Conservation (phyloP, 257 asterid genomes). For the Lycium barbarum region DNA sequence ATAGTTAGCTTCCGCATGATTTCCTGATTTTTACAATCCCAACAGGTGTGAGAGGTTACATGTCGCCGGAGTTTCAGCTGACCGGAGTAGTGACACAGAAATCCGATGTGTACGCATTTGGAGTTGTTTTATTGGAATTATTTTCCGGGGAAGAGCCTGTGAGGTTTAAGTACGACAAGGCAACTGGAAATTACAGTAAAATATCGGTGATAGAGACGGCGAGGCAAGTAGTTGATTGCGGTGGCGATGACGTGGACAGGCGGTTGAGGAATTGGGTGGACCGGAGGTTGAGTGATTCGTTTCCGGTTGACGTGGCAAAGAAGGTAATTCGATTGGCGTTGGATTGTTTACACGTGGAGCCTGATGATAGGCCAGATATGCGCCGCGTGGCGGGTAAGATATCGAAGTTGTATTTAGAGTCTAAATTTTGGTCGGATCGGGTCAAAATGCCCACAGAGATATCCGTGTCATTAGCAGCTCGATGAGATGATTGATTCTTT, state of each 20-base stretch:
- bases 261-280: constrained; percentile 61
- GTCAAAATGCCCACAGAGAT: constrained; percentile 44
- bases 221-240: constrained; percentile 61
- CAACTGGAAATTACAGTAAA: constrained; percentile 48
- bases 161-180: constrained; percentile 57
- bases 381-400: constrained; percentile 65
- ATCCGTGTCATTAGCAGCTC: constrained; percentile 50
- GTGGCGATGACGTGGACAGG: constrained; percentile 41
- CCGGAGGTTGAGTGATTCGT: constrained; percentile 78
- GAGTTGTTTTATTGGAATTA: constrained; percentile 82
- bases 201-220: constrained; percentile 68
- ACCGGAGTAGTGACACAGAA: constrained; percentile 85
- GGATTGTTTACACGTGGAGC: constrained; percentile 75
- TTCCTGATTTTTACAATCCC: no score
- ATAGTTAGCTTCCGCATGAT: no score
- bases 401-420: constrained; percentile 82
- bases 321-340: constrained; percentile 64
- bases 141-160: constrained; percentile 84
- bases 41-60: constrained; percentile 71
- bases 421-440: constrained; percentile 74
- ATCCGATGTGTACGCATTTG: constrained; percentile 91
- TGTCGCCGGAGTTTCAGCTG: constrained; percentile 86
- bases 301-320: constrained; percentile 84
- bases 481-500: constrained; percentile 23
- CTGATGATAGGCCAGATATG: constrained; percentile 78